These are phyloP conservation scores for Botryotinia globosa DNA, from an alignment of 2,329 filamentous ascomycete species.

Conservation along the genomic window DNA sequence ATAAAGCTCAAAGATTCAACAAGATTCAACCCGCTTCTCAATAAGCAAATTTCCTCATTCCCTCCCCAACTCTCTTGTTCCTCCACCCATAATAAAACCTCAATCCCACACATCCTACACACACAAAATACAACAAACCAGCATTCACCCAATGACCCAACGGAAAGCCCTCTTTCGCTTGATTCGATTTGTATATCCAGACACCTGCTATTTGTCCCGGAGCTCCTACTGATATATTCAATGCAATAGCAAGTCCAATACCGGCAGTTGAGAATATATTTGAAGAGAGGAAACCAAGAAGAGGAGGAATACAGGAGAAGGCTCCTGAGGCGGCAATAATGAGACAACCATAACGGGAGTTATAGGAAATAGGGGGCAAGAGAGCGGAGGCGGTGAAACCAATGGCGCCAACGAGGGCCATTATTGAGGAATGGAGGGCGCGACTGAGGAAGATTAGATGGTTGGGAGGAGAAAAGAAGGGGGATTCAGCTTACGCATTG, in stretches of 20 bases:
- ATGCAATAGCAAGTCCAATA: constrained; percentile 65
- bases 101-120: constrained; percentile 52
- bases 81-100: constrained; percentile 54
- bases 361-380: constrained; percentile 58
- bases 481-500: constrained; percentile 43
- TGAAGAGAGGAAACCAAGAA: constrained; percentile 41
- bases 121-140: constrained; percentile 57
- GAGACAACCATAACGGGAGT: constrained; percentile 64
- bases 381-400: constrained; percentile 63
- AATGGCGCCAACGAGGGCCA: constrained; percentile 50
- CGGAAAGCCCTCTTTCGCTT: constrained; percentile 60
- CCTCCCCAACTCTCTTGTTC: constrained; percentile 37
- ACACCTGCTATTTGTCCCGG: constrained; percentile 70
- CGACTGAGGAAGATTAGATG: constrained; percentile 35
- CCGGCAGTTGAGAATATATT: constrained; percentile 65
- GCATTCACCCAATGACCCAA: constrained; percentile 70
- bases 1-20: neutral
- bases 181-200: constrained; percentile 68
- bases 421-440: constrained; percentile 49
- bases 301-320: constrained; percentile 66
- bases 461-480: neutral
- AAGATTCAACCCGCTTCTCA: neutral
- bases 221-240: constrained; percentile 67
- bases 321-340: constrained; percentile 65
- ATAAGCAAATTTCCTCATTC: constrained; percentile 8